Percentiles rank a stretch among this genome's conserved stretches.
Evolutionary conservation across 495 filamentous ascomycete genomes (phyloP).

Genomic region (Lophiotrema nucula): DNA sequence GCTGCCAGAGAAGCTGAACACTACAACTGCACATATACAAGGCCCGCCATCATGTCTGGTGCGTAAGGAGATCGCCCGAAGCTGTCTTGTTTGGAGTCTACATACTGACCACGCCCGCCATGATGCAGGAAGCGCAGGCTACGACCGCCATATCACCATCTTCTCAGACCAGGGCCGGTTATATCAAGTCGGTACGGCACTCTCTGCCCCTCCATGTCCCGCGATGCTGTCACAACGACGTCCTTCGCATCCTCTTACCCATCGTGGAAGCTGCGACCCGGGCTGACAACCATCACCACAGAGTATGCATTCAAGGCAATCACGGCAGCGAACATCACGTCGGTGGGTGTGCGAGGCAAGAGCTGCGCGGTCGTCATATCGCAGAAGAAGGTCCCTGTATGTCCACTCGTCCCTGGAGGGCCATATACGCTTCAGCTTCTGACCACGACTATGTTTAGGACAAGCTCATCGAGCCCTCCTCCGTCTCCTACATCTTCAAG

Average conservation of each 20-base stretch:
- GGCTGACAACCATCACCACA: conserved; percentile 40
- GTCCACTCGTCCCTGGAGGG: conserved; percentile 39
- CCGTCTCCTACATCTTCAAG: conserved; percentile 95
- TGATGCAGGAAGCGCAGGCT: conserved; percentile 81
- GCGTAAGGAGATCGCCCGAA: conserved; percentile 15
- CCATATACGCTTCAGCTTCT: too few relatives aligned
- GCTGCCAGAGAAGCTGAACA: conserved; percentile 29
- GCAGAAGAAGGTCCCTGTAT: conserved; percentile 98
- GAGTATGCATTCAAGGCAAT: conserved; percentile 99
- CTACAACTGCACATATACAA: conserved; percentile 19
- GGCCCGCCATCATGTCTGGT: conserved; percentile 36
- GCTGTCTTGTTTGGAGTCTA: conserved; percentile 9
- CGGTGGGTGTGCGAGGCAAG: conserved; percentile 92
- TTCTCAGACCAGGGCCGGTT: conserved; percentile 97
- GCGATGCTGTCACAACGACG: conserved; percentile 1
- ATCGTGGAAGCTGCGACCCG: neutral
- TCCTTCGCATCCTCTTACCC: neutral
- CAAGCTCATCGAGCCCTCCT: conserved; percentile 96
- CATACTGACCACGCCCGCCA: conserved; percentile 27
- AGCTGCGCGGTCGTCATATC: conserved; percentile 94
- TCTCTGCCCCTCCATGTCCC: neutral
- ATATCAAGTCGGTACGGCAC: conserved; percentile 92
- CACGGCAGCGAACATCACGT: conserved; percentile 97
- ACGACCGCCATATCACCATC: conserved; percentile 98
- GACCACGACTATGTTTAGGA: conserved; percentile 57